Conservation (phyloP, 768 basidiomycete species). For the Rhodotorula toruloides region DNA sequence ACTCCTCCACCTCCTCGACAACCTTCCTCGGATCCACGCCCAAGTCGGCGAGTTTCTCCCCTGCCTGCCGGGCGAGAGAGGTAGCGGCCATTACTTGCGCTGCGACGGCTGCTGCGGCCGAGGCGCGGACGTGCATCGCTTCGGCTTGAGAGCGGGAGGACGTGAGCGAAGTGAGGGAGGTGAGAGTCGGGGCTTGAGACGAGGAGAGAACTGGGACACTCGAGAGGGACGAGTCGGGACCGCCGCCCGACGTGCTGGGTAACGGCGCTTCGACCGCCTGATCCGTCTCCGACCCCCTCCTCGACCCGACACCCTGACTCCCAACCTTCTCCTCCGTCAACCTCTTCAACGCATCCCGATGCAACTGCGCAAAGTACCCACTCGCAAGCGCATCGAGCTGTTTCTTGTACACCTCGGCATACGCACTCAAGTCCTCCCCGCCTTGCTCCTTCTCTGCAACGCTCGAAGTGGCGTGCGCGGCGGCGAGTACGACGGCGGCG, state of each 20-base stretch:
- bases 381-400: constrained; percentile 36
- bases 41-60: constrained; percentile 4
- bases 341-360: constrained; percentile 36
- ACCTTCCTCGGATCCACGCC: constrained; percentile 10
- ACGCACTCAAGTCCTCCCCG: constrained; percentile 22
- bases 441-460: background rate
- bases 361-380: constrained; percentile 39
- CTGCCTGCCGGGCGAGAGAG: constrained; percentile 29
- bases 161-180: constrained; percentile 15
- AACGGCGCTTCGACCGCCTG: too few species aligned
- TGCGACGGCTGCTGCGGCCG: constrained; percentile 37
- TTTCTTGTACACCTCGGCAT: constrained; percentile 33
- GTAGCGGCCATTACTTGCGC: constrained; percentile 40
- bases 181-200: constrained; percentile 20
- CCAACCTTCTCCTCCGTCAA: constrained; percentile 15
- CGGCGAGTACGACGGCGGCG: constrained; percentile 34
- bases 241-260: background rate
- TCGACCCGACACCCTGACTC: too few species aligned
- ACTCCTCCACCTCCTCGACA: constrained; percentile 16
- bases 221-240: background rate
- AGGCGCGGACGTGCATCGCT: constrained; percentile 37
- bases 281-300: too few species aligned
- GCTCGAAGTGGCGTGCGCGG: constrained; percentile 6
- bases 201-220: background rate
- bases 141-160: constrained; percentile 9